A percentile compares a stretch with the other conserved stretches of the same genome.
Conservation (phyloP, 345 rosid species). For the Bruguiera parviflora region DNA sequence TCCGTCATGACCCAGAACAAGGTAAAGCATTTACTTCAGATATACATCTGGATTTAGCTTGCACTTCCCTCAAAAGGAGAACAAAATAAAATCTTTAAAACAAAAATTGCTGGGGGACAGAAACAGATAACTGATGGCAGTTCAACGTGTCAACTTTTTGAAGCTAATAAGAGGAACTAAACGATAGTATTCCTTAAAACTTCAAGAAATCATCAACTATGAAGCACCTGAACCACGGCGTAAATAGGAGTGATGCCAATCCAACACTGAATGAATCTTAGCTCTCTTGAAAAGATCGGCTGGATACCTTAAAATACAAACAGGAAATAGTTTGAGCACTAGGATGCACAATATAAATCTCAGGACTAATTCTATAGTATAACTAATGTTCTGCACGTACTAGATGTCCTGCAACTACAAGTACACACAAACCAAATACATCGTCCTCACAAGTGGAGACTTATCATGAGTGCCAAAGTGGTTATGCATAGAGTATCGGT, state of each 20-base stretch:
- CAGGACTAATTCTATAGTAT: neutral
- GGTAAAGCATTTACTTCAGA: too few species aligned
- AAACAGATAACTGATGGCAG: too few species aligned
- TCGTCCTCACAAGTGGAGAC: too few species aligned
- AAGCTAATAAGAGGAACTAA: too few species aligned
- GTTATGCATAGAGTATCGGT: neutral
- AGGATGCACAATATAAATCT: neutral
- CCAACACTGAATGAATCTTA: slow-evolving; percentile 71
- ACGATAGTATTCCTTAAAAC: neutral
- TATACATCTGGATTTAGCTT: neutral
- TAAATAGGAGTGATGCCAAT: slow-evolving; percentile 85
- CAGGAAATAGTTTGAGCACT: slow-evolving; percentile 4
- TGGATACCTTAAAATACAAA: slow-evolving; percentile 58
- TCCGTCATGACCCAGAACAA: too few species aligned
- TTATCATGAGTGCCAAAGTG: neutral
- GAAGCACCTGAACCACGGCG: slow-evolving; percentile 63
- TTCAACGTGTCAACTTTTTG: too few species aligned
- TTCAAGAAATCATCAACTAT: slow-evolving; percentile 2
- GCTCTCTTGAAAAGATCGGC: slow-evolving; percentile 77
- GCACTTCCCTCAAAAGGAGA: neutral
- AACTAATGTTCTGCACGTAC: neutral
- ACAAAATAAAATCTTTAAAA: neutral
- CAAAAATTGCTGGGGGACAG: too few species aligned
- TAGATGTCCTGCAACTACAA: neutral
- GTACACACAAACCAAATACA: neutral